Conservation (phyloP, 1,284 basidiomycete genomes). For the Sanghuangporus sanghuang region DNA sequence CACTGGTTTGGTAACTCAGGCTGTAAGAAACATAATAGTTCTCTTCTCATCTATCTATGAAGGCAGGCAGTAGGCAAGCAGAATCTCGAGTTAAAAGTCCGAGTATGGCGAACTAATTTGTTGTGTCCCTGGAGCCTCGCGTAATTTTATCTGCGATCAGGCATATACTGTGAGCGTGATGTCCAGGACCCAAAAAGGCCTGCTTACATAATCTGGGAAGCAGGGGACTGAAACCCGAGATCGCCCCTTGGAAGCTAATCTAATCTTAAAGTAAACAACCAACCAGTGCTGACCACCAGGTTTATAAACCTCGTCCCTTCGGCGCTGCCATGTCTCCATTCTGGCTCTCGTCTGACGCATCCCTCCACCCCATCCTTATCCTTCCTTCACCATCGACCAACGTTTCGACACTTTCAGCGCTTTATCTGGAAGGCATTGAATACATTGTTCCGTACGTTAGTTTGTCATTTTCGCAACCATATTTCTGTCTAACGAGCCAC, state of each 20-base stretch:
- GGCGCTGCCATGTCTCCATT: constrained; percentile 1
- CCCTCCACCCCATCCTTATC: neutral
- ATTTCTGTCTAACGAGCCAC: neutral
- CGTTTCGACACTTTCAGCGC: neutral
- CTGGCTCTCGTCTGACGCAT: neutral
- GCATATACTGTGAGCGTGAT: neutral
- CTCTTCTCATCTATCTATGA: too few relatives aligned
- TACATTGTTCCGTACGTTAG: neutral
- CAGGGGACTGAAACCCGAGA: constrained; percentile 9
- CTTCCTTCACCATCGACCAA: neutral
- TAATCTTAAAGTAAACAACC: neutral
- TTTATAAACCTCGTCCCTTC: neutral
- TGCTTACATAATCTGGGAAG: neutral
- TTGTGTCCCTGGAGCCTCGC: neutral
- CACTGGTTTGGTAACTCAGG: too few relatives aligned
- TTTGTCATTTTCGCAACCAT: neutral
- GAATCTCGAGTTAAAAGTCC: too few relatives aligned
- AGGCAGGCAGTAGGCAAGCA: too few relatives aligned
- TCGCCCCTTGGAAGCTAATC: constrained; percentile 4
- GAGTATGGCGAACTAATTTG: neutral
- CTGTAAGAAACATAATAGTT: too few relatives aligned
- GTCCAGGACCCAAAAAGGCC: neutral
- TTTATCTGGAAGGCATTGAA: neutral
- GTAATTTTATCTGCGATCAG: neutral
- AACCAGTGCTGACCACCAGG: neutral